A percentile compares a stretch with the other conserved stretches of the same genome.
phyloP scores from a whole-genome alignment of 495 filamentous ascomycete species.

The Lepidopterella palustris region DNA sequence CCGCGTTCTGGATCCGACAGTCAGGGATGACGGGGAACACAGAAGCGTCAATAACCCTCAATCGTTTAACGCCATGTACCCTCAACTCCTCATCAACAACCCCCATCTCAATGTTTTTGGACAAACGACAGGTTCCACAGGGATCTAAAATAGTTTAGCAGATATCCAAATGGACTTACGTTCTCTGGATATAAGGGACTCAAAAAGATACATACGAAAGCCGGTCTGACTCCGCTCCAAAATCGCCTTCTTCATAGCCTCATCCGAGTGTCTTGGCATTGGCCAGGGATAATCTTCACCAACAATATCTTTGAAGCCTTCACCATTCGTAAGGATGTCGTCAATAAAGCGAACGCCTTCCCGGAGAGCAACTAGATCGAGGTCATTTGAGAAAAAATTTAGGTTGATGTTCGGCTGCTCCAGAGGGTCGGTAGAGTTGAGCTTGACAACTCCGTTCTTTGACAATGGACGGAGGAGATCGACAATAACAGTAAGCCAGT shows the following conservation, averaged over 20 bases:
- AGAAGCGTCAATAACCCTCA: constrained; percentile 16
- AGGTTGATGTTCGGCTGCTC: constrained; percentile 53
- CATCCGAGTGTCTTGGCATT: constrained; percentile 52
- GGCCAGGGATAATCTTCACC: constrained; percentile 51
- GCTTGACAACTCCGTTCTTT: constrained; percentile 27
- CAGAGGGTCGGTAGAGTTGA: constrained; percentile 47
- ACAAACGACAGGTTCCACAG: constrained; percentile 49
- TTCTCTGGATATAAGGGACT: background rate
- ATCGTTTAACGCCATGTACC: constrained; percentile 9
- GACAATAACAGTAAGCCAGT: constrained; percentile 52
- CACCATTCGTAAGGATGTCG: constrained; percentile 50
- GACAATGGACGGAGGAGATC: constrained; percentile 53
- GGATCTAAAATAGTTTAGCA: constrained; percentile 34
- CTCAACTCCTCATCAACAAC: constrained; percentile 11
- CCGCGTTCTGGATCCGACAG: constrained; percentile 17
- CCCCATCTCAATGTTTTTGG: constrained; percentile 43
- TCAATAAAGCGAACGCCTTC: constrained; percentile 52
- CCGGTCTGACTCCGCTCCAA: constrained; percentile 54
- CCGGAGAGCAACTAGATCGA: constrained; percentile 52
- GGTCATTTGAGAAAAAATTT: constrained; percentile 51
- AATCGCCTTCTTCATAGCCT: constrained; percentile 52
- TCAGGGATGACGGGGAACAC: constrained; percentile 17
- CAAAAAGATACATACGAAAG: constrained; percentile 41
- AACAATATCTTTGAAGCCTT: constrained; percentile 53
- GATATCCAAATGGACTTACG: background rate